phyloP scores from a whole-genome alignment of 1,284 basidiomycete genomes.

The Austropuccinia psidii region DNA sequence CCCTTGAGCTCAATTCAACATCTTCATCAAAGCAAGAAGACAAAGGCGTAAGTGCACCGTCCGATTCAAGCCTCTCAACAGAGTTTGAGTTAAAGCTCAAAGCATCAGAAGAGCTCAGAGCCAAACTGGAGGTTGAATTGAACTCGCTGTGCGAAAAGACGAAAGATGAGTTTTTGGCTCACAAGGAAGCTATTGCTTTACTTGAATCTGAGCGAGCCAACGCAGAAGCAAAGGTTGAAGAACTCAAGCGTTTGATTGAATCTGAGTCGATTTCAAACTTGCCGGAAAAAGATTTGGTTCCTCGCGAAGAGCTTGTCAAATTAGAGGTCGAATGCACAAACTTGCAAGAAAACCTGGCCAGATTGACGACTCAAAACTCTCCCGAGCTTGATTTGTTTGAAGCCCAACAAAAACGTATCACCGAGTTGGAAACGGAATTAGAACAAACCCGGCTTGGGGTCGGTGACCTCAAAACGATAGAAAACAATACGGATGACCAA shows the following conservation, averaged over 20 bases:
- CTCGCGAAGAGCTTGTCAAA: neutral
- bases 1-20: too few species aligned
- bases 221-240: neutral
- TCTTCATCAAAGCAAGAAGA: too few species aligned
- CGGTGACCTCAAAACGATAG: neutral
- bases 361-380: neutral
- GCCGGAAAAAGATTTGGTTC: neutral
- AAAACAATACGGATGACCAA: neutral
- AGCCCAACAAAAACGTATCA: neutral
- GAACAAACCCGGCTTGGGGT: neutral
- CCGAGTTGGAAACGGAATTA: neutral
- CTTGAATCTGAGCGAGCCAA: neutral
- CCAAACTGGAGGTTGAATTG: neutral
- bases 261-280: neutral
- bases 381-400: slow-evolving; percentile 2
- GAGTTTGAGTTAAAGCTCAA: too few species aligned
- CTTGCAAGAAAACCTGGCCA: neutral
- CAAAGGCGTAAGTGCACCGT: too few species aligned
- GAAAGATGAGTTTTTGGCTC: neutral
- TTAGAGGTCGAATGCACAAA: neutral
- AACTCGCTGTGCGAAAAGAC: slow-evolving; percentile 1
- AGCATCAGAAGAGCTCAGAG: neutral
- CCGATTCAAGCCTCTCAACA: too few species aligned
- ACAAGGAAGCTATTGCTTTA: neutral
- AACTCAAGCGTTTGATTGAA: neutral